These are phyloP conservation scores for Corchorus olitorius DNA, from an alignment of 345 rosid genomes.

Conservation along the genomic window DNA sequence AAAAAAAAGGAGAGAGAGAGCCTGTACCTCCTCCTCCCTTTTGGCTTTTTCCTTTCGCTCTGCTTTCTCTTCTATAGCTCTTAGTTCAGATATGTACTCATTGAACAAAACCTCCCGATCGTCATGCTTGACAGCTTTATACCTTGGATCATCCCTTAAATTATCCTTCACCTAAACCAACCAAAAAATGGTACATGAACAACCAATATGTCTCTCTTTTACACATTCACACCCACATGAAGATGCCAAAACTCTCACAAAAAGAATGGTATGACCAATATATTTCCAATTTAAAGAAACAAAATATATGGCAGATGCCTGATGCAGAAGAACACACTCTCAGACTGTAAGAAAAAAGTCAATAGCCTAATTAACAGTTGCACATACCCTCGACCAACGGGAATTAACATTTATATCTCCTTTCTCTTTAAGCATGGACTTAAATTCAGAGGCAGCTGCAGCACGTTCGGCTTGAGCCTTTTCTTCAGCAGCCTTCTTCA, in stretches of 20 bases:
- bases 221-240: background rate
- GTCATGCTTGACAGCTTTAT: slow-evolving; percentile 71
- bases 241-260: background rate
- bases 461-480: slow-evolving; percentile 76
- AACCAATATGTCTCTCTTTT: background rate
- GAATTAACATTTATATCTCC: slow-evolving; percentile 65
- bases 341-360: background rate
- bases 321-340: background rate
- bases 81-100: slow-evolving; percentile 78
- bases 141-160: slow-evolving; percentile 84
- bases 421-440: slow-evolving; percentile 75
- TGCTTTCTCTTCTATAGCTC: slow-evolving; percentile 64
- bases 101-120: slow-evolving; percentile 80
- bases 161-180: slow-evolving; percentile 76
- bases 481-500: slow-evolving; percentile 76
- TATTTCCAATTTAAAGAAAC: background rate
- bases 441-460: slow-evolving; percentile 70
- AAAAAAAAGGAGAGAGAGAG: background rate
- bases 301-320: slow-evolving; percentile 4
- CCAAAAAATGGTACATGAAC: slow-evolving; percentile 11
- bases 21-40: slow-evolving; percentile 78
- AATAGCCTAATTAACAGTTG: background rate
- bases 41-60: slow-evolving; percentile 66
- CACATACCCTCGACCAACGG: slow-evolving; percentile 89
- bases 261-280: background rate